These are phyloP conservation scores for Metarhizium anisopliae DNA, from an alignment of 2,329 filamentous ascomycete genomes.

Conservation along the genomic window DNA sequence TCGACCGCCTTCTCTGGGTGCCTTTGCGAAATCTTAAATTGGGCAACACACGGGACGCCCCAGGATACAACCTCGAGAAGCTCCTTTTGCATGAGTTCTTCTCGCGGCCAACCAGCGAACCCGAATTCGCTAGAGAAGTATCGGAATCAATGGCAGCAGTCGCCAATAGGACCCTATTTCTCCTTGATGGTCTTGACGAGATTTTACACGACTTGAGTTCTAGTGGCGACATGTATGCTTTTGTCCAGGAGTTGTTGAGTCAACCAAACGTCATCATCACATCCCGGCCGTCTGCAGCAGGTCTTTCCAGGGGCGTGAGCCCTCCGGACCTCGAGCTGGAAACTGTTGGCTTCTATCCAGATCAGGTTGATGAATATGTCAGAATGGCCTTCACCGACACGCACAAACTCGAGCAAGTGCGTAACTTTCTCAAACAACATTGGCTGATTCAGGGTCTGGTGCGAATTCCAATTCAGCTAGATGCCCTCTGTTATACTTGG, in stretches of 20 bases:
- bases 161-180: constrained; percentile 21
- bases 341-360: constrained; percentile 27
- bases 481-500: constrained; percentile 33
- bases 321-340: constrained; percentile 26
- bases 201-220: constrained; percentile 18
- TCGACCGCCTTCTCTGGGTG: too few species aligned
- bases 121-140: constrained; percentile 11
- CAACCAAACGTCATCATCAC: constrained; percentile 30
- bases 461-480: constrained; percentile 19
- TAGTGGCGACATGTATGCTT: constrained; percentile 8
- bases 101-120: too few species aligned
- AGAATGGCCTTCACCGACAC: constrained; percentile 1
- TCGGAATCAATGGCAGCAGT: constrained; percentile 2
- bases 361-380: constrained; percentile 26
- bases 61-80: too few species aligned
- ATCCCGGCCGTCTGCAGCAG: constrained; percentile 21
- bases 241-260: constrained; percentile 22
- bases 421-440: too few species aligned
- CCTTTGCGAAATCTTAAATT: too few species aligned
- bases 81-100: too few species aligned
- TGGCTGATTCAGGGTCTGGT: too few species aligned
- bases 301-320: constrained; percentile 3
- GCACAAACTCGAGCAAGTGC: too few species aligned
- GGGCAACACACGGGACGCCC: too few species aligned
- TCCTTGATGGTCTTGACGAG: constrained; percentile 36